Evolutionary conservation across 495 filamentous ascomycete species (phyloP), one percentile per base, ranked within the genome.

Genomic region (Apodospora peruviana): DNA sequence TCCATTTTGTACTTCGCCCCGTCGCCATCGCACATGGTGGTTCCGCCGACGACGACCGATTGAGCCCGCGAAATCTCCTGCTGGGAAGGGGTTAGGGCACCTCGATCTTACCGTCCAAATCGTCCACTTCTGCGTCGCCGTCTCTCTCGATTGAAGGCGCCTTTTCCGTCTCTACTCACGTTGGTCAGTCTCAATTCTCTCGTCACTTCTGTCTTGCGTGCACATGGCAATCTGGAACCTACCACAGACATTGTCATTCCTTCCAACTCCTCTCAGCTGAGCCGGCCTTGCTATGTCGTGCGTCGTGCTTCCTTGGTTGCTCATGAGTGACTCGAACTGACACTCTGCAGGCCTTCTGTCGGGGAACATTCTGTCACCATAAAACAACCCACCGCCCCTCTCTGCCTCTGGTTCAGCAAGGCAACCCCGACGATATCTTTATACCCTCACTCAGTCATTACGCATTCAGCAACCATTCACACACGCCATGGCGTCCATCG

Each of bases 401-500:
- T 16, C 17, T 24, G 17, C 23, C 16, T 45, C 43, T 14, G 27
- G 16, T 35, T 19, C 16, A 5, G 19, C 18, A 47, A 27, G 23
- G 20, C 18, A 10, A 4, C 20, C 23, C 35, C 21, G 44, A 14
- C 50, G 42, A 57, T 49, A 64, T 60, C 47, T 48, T 57, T 64
- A 61, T n/a, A n/a, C n/a, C n/a, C 52, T 38, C 34, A 43, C 35
- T 40, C 47, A 50, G 46, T 20, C 25, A 47, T 45, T 51, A 48
- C 44, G 48, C 17, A 4, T 42, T 3, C 29, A 14, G 0, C 34
- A n/a, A n/a, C n/a, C n/a, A n/a, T n/a, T n/a, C n/a, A n/a, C n/a
- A n/a, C n/a, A n/a, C n/a, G 43, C 18, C 46, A 71, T 66, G 63
- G 54, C 63, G 8, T 64, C 61, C 22, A 42, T 55, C 27, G 14